phyloP scores from a whole-genome alignment of 1,139 yeast genomes.

The Taphrina wiesneri region DNA sequence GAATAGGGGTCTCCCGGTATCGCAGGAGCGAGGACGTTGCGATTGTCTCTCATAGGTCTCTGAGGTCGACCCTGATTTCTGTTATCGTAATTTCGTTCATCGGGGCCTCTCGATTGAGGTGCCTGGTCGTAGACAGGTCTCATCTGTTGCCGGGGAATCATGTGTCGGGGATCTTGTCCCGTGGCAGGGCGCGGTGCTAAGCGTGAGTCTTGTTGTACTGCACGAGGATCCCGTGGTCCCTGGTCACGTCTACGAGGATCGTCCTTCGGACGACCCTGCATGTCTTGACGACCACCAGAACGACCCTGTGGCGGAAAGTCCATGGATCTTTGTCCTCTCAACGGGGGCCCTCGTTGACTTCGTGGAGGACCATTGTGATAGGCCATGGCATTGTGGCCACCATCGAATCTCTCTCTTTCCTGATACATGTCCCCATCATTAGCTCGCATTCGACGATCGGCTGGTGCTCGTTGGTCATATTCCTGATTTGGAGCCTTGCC shows the following conservation, averaged over 20 bases:
- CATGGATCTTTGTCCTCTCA: conserved; percentile 10
- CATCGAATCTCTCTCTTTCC: neutral
- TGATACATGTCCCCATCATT: neutral
- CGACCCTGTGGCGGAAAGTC: conserved; percentile 1
- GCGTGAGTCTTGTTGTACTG: conserved; percentile 12
- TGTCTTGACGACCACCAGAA: neutral
- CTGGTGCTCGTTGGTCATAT: neutral
- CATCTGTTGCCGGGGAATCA: neutral
- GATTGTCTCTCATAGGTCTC: neutral
- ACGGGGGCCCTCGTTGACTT: neutral
- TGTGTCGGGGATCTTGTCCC: neutral
- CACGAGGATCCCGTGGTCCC: neutral
- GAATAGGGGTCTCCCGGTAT: neutral
- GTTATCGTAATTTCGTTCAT: neutral
- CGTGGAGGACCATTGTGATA: conserved; percentile 1
- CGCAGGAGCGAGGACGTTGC: neutral
- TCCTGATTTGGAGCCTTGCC: neutral
- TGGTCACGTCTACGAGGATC: neutral
- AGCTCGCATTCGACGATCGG: neutral
- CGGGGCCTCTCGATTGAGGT: neutral
- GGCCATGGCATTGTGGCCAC: neutral
- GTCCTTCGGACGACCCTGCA: neutral
- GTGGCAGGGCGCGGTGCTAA: conserved; percentile 8
- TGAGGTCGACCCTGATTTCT: neutral
- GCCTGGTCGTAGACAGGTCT: neutral